A percentile compares a stretch with the other conserved stretches of the same genome.
These are phyloP conservation scores for Ceratobasidium sp. DNA, from an alignment of 1,284 basidiomycete genomes.

Conservation along the genomic window DNA sequence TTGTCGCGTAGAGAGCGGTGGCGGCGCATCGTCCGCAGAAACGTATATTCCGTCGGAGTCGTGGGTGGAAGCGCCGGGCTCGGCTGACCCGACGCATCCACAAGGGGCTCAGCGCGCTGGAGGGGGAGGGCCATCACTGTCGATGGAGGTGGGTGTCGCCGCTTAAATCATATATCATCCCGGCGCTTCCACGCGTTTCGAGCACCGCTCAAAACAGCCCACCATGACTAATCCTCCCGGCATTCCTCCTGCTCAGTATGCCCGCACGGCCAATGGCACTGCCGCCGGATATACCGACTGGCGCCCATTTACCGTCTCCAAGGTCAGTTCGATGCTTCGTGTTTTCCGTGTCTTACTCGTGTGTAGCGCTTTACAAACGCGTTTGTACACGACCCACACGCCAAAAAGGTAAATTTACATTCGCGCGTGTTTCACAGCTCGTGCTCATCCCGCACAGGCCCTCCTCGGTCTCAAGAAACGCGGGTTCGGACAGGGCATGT, in stretches of 20 bases:
- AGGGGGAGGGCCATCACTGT: neutral
- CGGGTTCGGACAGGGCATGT: conserved; percentile 66
- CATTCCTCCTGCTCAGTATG: neutral
- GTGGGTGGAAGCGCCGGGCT: neutral
- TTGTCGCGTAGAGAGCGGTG: conserved; percentile 22
- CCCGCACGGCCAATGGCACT: neutral
- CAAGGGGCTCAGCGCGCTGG: conserved; percentile 27
- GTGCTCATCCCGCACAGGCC: conserved; percentile 49
- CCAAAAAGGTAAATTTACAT: conserved; percentile 13
- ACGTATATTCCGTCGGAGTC: neutral
- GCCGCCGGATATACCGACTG: conserved; percentile 3
- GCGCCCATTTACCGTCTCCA: conserved; percentile 6
- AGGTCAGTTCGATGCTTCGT: neutral
- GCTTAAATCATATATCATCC: conserved; percentile 5
- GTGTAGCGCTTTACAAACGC: conserved; percentile 25
- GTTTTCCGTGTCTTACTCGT: neutral
- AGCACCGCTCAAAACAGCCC: neutral
- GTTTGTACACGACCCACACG: conserved; percentile 9
- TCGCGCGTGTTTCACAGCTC: neutral
- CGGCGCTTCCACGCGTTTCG: neutral
- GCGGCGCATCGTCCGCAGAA: conserved; percentile 1
- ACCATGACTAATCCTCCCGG: conserved; percentile 4
- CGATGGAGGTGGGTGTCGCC: neutral
- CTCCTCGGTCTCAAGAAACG: conserved; percentile 75
- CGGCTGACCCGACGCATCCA: neutral